Base-by-base conservation (phyloP, 768 basidiomycete genomes). In the Russula virescens region DNA sequence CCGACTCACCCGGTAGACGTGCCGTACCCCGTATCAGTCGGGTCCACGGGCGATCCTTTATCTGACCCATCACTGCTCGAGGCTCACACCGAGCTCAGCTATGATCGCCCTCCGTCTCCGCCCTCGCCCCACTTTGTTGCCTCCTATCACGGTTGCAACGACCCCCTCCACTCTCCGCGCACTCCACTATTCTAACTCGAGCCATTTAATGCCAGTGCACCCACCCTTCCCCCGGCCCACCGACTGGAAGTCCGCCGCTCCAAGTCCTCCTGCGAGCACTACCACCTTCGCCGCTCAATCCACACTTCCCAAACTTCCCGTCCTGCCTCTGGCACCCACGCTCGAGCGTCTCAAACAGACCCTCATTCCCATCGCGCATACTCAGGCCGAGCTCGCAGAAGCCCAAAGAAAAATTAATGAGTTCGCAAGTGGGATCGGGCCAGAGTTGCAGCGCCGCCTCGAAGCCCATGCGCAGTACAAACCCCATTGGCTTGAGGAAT, bases 401-500 rank as follows among this genome's bases (percentile, higher is more conserved):
- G 80, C 82, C 0, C 77, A 79, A 53, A 70, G 74, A 65, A 86
- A 86, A 71, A 89, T 98, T 65, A 84, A 90, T 64, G 76, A 80
- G 3, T 91, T 93, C 66, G 84, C 73, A 10, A 64, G 60, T 3
- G 66, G 70, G 1, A 78, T 78, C 50, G 71, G 69, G 4, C 79
- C 73, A 5, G 74, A 79, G 70, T 79, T 96, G 35, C 94, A 96
- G 64, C 71, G 77, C 49, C 74, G 87, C 31, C 75, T 97, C 60
- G 74, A 85, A 64, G 72, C 79, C 46, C 78, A 83, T 48, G 79
- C 82, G 19, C 75, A 75, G 26, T 79, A 81, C 63, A 75, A 76
- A 23, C 77, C 79, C 42, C 89, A 92, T 68, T 98, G 94, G 94
- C 77, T 98, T 26, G 90, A 92, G 68, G 83, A 90, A 61, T 97